phyloP scores from a whole-genome alignment of 441 rosid species.

The Pelargonium exstipulatum region DNA sequence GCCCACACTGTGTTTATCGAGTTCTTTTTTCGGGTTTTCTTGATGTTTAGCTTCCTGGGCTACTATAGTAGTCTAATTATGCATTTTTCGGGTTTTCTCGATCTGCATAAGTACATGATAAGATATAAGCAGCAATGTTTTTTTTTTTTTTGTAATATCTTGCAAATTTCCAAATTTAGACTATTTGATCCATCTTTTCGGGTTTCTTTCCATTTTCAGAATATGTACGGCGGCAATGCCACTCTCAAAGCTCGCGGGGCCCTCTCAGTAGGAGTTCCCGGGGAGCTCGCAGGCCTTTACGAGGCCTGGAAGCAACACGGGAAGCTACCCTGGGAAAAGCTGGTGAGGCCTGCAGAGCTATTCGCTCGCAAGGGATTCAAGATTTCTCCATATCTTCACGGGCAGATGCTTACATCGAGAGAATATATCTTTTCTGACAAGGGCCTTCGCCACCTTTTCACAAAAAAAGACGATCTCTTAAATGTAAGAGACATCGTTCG shows the following conservation, averaged over 20 bases:
- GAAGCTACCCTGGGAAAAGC: slow-evolving; percentile 13
- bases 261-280: slow-evolving; percentile 50
- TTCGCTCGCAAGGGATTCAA: slow-evolving; percentile 45
- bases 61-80: too few species aligned
- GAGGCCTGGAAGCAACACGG: slow-evolving; percentile 3
- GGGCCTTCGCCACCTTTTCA: slow-evolving; percentile 38
- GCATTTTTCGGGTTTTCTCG: too few species aligned
- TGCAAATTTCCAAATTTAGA: too few species aligned
- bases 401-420: slow-evolving; percentile 36
- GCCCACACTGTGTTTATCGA: too few species aligned
- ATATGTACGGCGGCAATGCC: slow-evolving; percentile 43
- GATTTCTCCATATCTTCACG: slow-evolving; percentile 41
- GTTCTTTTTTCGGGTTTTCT: neutral
- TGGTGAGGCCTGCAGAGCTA: slow-evolving; percentile 14
- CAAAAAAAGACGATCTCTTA: slow-evolving; percentile 36
- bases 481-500: slow-evolving; percentile 31
- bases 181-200: neutral
- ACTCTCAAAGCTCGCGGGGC: slow-evolving; percentile 36
- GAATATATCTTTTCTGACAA: slow-evolving; percentile 37
- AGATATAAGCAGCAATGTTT: too few species aligned
- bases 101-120: too few species aligned
- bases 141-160: too few species aligned
- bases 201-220: slow-evolving; percentile 25
- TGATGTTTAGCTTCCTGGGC: too few species aligned
- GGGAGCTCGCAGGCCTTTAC: slow-evolving; percentile 4